phyloP scores from a whole-genome alignment of 176 grass and related monocot species.

The Aegilops umbellulata region DNA sequence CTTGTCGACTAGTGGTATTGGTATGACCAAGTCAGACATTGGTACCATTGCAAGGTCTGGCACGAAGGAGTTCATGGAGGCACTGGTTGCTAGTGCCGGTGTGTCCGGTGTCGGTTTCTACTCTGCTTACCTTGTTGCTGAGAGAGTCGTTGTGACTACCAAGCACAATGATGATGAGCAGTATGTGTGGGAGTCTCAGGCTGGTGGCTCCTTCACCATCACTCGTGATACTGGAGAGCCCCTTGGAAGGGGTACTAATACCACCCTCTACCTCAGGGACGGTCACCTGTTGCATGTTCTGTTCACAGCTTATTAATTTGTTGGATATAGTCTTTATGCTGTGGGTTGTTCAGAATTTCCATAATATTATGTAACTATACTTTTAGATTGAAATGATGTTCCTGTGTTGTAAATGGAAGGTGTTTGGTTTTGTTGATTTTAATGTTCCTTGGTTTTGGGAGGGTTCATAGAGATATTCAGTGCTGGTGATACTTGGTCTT shows the following conservation, averaged over 20 bases:
- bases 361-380: neutral
- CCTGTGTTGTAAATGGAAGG: too few species aligned
- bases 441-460: too few species aligned
- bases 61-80: slow-evolving; percentile 91
- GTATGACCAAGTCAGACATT: slow-evolving; percentile 82
- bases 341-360: neutral
- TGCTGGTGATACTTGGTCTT: too few species aligned
- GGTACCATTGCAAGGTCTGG: slow-evolving; percentile 68
- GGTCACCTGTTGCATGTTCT: slow-evolving; percentile 36
- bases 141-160: slow-evolving; percentile 59
- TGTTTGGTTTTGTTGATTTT: too few species aligned
- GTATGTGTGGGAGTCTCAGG: slow-evolving; percentile 70
- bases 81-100: slow-evolving; percentile 72
- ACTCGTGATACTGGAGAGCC: slow-evolving; percentile 66
- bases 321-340: neutral
- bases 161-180: slow-evolving; percentile 90
- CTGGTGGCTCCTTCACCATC: slow-evolving; percentile 40
- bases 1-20: slow-evolving; percentile 75
- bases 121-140: slow-evolving; percentile 77
- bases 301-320: neutral
- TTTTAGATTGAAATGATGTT: too few species aligned
- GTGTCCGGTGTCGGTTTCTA: slow-evolving; percentile 78
- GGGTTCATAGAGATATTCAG: too few species aligned
- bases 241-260: slow-evolving; percentile 75
- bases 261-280: slow-evolving; percentile 81